Conservation (phyloP, 1,139 yeast species). For the Blastobotrys malaysiensis region DNA sequence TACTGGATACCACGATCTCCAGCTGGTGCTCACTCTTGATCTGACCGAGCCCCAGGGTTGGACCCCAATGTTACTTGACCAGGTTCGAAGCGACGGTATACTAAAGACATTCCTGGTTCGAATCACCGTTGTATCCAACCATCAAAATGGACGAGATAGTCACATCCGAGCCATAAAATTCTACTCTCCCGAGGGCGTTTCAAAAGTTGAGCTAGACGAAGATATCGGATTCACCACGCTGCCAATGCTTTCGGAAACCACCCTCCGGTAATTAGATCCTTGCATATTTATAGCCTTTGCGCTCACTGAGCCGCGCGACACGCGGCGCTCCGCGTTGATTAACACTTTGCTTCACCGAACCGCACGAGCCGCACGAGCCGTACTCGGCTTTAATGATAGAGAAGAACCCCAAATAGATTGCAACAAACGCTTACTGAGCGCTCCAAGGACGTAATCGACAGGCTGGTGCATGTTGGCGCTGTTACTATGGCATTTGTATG, state of each 20-base stretch:
- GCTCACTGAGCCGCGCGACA: too few species aligned
- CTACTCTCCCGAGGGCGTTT: slow-evolving; percentile 38
- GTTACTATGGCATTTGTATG: background rate
- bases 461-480: too few species aligned
- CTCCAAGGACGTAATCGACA: too few species aligned
- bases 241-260: slow-evolving; percentile 33
- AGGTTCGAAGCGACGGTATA: slow-evolving; percentile 48
- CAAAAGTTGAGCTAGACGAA: slow-evolving; percentile 11
- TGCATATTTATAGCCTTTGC: too few species aligned
- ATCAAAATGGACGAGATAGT: slow-evolving; percentile 95
- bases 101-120: slow-evolving; percentile 71
- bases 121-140: slow-evolving; percentile 69
- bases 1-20: slow-evolving; percentile 75
- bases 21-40: slow-evolving; percentile 63
- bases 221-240: slow-evolving; percentile 30
- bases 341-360: too few species aligned
- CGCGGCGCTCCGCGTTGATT: too few species aligned
- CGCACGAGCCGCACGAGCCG: too few species aligned
- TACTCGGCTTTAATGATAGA: too few species aligned
- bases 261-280: slow-evolving; percentile 27
- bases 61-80: slow-evolving; percentile 67
- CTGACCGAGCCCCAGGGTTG: slow-evolving; percentile 80
- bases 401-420: too few species aligned
- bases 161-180: slow-evolving; percentile 73
- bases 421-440: too few species aligned